Evolutionary conservation across 2,329 filamentous ascomycete species (phyloP), one percentile per base, ranked within the genome.

Genomic region (Colletotrichum musae): DNA sequence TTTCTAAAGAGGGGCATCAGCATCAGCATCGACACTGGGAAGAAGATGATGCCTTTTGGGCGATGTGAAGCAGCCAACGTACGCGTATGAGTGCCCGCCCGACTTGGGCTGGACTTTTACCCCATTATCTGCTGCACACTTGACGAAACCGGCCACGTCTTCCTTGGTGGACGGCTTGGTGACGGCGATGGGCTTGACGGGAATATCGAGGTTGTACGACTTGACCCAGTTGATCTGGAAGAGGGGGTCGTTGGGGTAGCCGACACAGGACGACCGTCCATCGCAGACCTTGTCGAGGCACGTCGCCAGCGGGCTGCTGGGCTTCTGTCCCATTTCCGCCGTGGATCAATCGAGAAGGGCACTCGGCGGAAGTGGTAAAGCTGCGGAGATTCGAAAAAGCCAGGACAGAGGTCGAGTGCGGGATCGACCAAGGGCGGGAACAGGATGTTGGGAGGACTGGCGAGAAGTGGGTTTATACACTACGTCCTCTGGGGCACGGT

Each of bases 41-140:
- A 24, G 21, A 24, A 24, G 21, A 24, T 24, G 21, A 24, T 24
- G 21, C 21, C 21, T 24, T 24, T 47, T 45, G 13, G 32, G 48
- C 9, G n/a, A 12, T 21, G 32, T 36, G 32, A 36, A 10, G 47
- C 15, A 12, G 32, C 7, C 51, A 41, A 70, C 84, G 73, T 76
- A 87, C 86, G 82, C 89, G 71, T 90, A 92, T 0, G 88, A 91
- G 73, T 92, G 90, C 0, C 90, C 90, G 4, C 90, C 90, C 2
- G 88, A 89, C 71, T 84, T 87, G 24, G 90, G 86, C 74, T 91
- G 89, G 0, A 92, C 88, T 71, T 87, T 86, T 60, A 87, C 77
- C 6, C 80, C 79, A 66, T 81, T 80, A 26, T 83, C 70, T 2
- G 75, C 80, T 5, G 89, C 90, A 74, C 89, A 92, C 58, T 86